A percentile compares a stretch with the other conserved stretches of the same genome.
Evolutionary conservation across 2,329 filamentous ascomycete species (phyloP).

Genomic region (Thielaviopsis euricoi): DNA sequence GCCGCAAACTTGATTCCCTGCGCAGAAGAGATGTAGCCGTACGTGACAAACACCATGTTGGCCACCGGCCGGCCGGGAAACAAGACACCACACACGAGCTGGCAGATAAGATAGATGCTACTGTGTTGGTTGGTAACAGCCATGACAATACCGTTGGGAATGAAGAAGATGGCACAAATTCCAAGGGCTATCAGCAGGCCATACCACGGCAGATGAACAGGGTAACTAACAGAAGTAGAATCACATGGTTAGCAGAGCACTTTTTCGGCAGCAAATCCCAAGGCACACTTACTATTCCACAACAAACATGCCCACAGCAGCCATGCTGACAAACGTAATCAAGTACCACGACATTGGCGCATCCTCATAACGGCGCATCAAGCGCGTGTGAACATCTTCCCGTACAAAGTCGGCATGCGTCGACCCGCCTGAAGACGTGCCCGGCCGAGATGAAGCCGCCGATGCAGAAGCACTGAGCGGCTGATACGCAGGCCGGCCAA

Average conservation of each 20-base stretch:
- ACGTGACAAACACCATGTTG: slow-evolving; percentile 88
- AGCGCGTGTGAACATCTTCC: slow-evolving; percentile 69
- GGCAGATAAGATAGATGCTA: slow-evolving; percentile 73
- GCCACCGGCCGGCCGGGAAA: slow-evolving; percentile 77
- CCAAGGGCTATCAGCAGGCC: slow-evolving; percentile 62
- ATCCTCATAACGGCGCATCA: slow-evolving; percentile 72
- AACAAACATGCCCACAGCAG: slow-evolving; percentile 63
- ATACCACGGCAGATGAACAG: slow-evolving; percentile 73
- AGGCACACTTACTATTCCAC: slow-evolving; percentile 54
- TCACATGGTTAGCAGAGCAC: background rate
- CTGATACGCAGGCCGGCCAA: slow-evolving; percentile 34
- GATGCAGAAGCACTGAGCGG: slow-evolving; percentile 23
- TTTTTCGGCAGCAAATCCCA: too few species aligned
- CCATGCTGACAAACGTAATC: slow-evolving; percentile 57
- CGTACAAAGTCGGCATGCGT: slow-evolving; percentile 20
- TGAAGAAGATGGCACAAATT: slow-evolving; percentile 69
- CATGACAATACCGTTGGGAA: slow-evolving; percentile 86
- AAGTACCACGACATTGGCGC: slow-evolving; percentile 73
- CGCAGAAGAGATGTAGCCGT: slow-evolving; percentile 75
- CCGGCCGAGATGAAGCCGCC: background rate
- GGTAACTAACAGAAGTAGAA: slow-evolving; percentile 35
- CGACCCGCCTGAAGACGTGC: slow-evolving; percentile 12
- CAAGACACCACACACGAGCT: slow-evolving; percentile 64
- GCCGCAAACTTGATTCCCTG: slow-evolving; percentile 82
- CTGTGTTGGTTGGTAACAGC: slow-evolving; percentile 82